Evolutionary conservation across 805 yeast species (phyloP), one percentile per base, ranked within the genome.

Genomic region (Lipomyces chichibuensis): DNA sequence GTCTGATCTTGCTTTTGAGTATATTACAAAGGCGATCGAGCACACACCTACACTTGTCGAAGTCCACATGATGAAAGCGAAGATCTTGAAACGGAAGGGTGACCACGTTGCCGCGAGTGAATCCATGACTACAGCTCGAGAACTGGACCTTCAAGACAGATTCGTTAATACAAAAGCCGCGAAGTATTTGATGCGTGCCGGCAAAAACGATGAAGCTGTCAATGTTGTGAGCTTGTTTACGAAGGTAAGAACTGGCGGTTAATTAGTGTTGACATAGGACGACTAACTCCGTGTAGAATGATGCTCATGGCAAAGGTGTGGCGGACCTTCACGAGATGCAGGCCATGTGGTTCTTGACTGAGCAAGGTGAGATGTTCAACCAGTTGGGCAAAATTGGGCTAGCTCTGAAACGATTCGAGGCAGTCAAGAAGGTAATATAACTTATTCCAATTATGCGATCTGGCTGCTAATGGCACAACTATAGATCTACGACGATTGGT

Each of bases 21-120:
- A 80, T 71, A 84, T 91, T 59, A 87, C 90, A 49, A 71, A 79
- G 39, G 93, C 94, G 1, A 79, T 91, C 64, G 80, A 79, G 20
- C 92, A 88, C 69, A 87, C 95, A 0, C 97, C 97, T 54, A 90
- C 96, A 0, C 80, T 90, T 70, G 92, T 92, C 25, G 99, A 95
- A 77, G 82, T 90, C 58, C 87, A 89, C 75, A 84, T 93, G 68
- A 79, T 89, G 71, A 91, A 91, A 73, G 97, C 96, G 3, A 84
- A 96, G 74, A 83, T 95, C 53, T 80, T 86, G 68, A 92, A 92
- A 76, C 92, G 90, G 71, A 77, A 82, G 56, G 91, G 91, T n/a
- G 82, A 87, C 65, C 73, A 84, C 33, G 74, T 70, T 0, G 84
- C 82, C 33, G 98, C 98, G 14, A 85, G 89, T 25, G 84, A 83